These are phyloP conservation scores for Oryza rufipogon DNA, from an alignment of 176 grass and related monocot species.

Conservation along the genomic window DNA sequence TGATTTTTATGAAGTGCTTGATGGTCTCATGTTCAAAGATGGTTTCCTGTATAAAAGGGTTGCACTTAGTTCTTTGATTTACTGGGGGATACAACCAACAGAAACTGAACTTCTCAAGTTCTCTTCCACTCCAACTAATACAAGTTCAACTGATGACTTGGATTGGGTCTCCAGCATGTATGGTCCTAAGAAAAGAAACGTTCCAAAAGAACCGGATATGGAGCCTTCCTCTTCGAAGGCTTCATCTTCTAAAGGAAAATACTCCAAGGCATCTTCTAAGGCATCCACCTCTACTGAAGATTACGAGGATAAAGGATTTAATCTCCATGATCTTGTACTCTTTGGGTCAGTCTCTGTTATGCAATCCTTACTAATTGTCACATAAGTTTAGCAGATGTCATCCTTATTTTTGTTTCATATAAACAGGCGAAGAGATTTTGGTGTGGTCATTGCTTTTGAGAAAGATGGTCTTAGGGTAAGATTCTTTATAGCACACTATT, in stretches of 20 bases:
- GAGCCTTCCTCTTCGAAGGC: constrained; percentile 39
- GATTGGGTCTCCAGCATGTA: constrained; percentile 82
- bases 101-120: constrained; percentile 81
- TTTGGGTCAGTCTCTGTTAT: constrained; percentile 70
- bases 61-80: constrained; percentile 87
- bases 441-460: constrained; percentile 78
- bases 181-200: constrained; percentile 58
- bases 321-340: constrained; percentile 90
- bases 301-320: constrained; percentile 58
- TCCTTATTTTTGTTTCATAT: constrained; percentile 42
- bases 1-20: constrained; percentile 87
- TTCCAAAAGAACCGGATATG: constrained; percentile 33
- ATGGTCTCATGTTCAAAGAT: constrained; percentile 93
- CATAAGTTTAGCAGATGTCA: not conserved
- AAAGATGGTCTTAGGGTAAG: constrained; percentile 79
- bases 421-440: constrained; percentile 84
- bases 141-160: constrained; percentile 62
- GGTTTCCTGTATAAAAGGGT: constrained; percentile 90
- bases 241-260: constrained; percentile 51
- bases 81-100: constrained; percentile 80
- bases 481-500: constrained; percentile 36
- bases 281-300: constrained; percentile 52
- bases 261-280: constrained; percentile 61
- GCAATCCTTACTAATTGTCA: constrained; percentile 14
- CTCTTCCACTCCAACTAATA: constrained; percentile 62